Base-by-base conservation (phyloP, 306 rosid genomes). In the Vicia sativa region DNA sequence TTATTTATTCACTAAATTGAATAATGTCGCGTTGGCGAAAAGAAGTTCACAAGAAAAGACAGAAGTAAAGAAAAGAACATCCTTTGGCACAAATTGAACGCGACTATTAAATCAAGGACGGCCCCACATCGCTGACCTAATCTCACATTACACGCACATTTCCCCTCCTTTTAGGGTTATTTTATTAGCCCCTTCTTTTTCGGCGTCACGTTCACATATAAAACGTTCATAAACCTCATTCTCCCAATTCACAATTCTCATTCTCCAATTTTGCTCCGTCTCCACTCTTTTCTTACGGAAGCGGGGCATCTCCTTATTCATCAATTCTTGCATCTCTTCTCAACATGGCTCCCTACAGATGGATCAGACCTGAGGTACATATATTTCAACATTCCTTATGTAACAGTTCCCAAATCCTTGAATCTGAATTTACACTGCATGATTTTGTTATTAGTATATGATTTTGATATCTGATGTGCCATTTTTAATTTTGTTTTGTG, bases 281-380 rank as follows among this genome's bases (percentile, higher is more conserved):
- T 74, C 70, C 70, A 7, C 44, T 34, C 2, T 7, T 7, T 25
- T 54, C 18, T 14, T 14, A 56, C 14, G 58, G 46, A 54, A 37
- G 72, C 73, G 74, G 80, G 15, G 60, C 62, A 16, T 52, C 29
- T 8, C 1, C 58, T 31, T n/a, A 12, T 49, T 58, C 56, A 50
- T 58, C 26, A 29, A 4, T 69, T 65, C 35, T 35, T 54, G 23
- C 39, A 9, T 52, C 77, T 48, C 58, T 55, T 63, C 73, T 66
- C 62, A 49, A 16, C 68, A 74, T 77, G 80, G 74, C 81, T 26
- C 44, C 76, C 72, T 60, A 80, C 70, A 84, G 85, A 83, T 93
- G 98, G 97, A 25, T 93, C 5, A 93, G 53, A 81, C 97, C 98
- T 0, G 98, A 90, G 97, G 98, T 90, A 80, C 7, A 2, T 55